Base-by-base conservation (phyloP, 805 yeast species). In the Tetrapisispora fleetii region DNA sequence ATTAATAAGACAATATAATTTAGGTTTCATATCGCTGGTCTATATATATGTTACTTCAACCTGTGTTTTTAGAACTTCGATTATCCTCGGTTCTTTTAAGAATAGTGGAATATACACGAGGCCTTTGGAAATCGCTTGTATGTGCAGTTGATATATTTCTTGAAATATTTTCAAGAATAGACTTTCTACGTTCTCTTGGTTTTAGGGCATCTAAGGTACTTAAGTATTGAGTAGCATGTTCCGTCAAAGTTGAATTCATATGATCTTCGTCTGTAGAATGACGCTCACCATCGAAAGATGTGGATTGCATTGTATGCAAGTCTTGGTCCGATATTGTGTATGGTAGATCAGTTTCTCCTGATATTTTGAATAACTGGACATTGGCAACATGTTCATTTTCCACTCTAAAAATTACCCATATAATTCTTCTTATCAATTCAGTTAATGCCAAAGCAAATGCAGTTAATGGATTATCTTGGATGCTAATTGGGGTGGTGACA, bases 331-430 rank as follows among this genome's bases (percentile, higher is more conserved):
- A 13, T 24, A 27, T 18, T 8, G 21, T 24, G 54, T 88, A 91
- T 0, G 99, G 99, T 47, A 91, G 67, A 2, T 91, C 85, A 9
- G 87, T 71, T 52, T 91, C 96, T 50, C 95, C 79, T 11, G 95
- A 83, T 0, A 97, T 97, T 54, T 95, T 76, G 65, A 81, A 85
- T 41, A 88, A 68, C 48, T 80, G 80, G 10, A 89, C 95, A 61
- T 91, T 91, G 0, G 97, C 81, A 44, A 90, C 83, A 65, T 93
- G 99, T 65, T 93, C 98, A 65, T 93, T 93, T 58, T 93, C 99
- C 76, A 93, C 84, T 68, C 99, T 81, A 71, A 93, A 83, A 45
- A 85, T 77, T 8, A 88, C 74, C 99, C 99, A 93, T 14, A 91
- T 70, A 56, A 87, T 83, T 60, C 99, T 74, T 61, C 99, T 76